Evolutionary conservation across 2,329 filamentous ascomycete genomes (phyloP), one percentile per base, ranked within the genome.

Genomic region (Nemania diffusa): DNA sequence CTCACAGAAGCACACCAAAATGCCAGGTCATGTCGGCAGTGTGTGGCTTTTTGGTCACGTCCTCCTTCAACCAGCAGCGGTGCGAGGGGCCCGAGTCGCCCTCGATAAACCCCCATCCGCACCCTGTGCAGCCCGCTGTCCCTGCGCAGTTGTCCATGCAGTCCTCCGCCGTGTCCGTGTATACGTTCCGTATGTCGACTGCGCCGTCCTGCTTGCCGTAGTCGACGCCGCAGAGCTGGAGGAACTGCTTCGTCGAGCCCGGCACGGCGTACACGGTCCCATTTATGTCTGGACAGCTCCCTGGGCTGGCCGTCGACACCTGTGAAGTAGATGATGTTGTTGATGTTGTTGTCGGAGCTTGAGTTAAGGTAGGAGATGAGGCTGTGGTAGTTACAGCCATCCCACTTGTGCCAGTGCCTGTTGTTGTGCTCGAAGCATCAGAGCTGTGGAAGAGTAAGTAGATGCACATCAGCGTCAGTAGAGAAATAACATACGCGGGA

Each of bases 221-320:
- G 73, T 85, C 83, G 62, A 84, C 72, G 32, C 82, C 83, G 72
- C 83, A 85, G 20, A 81, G 59, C 6, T 81, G 82, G 24, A 80
- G 69, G 75, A 85, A 85, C 8, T 65, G 73, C 67, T 79, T 81
- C 7, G 78, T 72, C 3, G 81, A 81, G 8, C 78, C 77, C 0
- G 81, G 78, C 0, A 83, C 81, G 26, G 74, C 59, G 70, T 82
- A 84, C n/a, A 78, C 71, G 1, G 83, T 84, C 60, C 81, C 80
- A 71, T 84, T 84, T 15, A 79, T 77, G 0, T 75, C 77, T 0
- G 83, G 83, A 59, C 83, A 85, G 53, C 79, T 76, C 1, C 77
- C 73, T 29, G 71, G 63, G 2, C 77, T 75, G 1, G 78, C 64
- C 1, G 65, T 73, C 8, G 76, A 59, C 17, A 69, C 48, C 5